Conservation (phyloP, 805 yeast species). For the Ogataea paradorogensis region DNA sequence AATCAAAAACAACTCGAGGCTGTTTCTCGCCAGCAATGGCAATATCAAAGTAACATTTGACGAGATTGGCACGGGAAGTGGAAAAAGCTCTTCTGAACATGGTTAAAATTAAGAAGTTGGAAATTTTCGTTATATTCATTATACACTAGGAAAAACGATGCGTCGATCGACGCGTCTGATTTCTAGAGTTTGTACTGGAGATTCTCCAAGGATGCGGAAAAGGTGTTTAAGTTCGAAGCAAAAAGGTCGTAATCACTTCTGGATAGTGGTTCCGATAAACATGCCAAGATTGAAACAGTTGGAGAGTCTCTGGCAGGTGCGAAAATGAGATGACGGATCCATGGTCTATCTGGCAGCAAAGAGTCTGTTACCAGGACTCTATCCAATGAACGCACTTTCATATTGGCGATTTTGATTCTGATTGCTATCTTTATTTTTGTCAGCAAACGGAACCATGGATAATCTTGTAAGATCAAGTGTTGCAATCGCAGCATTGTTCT, state of each 20-base stretch:
- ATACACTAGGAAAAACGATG: not conserved
- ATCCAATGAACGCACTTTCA: constrained; percentile 53
- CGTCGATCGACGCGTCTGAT: constrained; percentile 11
- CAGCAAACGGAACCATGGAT: constrained; percentile 71
- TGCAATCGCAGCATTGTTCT: constrained; percentile 37
- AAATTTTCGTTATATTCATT: constrained; percentile 3
- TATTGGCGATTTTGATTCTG: constrained; percentile 52
- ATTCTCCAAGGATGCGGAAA: constrained; percentile 2
- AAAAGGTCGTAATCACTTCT: constrained; percentile 41
- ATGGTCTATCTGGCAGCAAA: constrained; percentile 48
- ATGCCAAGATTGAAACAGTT: constrained; percentile 55
- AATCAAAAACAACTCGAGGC: constrained; percentile 71
- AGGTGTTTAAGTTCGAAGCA: constrained; percentile 12
- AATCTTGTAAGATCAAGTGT: constrained; percentile 55
- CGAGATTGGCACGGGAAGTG: constrained; percentile 40
- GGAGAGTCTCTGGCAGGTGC: constrained; percentile 56
- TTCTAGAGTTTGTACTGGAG: constrained; percentile 13
- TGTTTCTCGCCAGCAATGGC: constrained; percentile 51
- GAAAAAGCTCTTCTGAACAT: constrained; percentile 48
- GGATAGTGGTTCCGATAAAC: constrained; percentile 53
- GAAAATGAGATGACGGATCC: constrained; percentile 64
- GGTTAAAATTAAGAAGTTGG: not conserved
- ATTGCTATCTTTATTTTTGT: constrained; percentile 60
- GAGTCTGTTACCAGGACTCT: constrained; percentile 45
- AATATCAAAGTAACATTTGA: constrained; percentile 57